Evolutionary conservation across 345 rosid genomes (phyloP).

Genomic region (Aquilaria yunnanensis): DNA sequence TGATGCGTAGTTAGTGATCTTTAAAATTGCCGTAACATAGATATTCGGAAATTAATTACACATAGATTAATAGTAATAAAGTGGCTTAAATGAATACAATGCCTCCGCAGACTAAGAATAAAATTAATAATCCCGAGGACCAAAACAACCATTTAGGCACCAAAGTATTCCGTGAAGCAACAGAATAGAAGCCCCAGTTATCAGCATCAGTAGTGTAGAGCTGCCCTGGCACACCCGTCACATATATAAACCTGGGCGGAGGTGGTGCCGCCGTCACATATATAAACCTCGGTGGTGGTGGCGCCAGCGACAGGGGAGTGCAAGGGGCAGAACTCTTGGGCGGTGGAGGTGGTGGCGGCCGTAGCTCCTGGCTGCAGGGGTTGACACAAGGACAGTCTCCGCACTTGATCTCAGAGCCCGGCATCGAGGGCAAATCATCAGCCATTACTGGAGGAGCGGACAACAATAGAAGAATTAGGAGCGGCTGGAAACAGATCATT

Average conservation of each 20-base stretch:
- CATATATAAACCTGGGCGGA: conserved; percentile 43
- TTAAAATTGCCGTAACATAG: no score
- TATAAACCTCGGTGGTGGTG: conserved; percentile 17
- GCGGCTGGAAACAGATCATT: not conserved
- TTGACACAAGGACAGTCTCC: conserved; percentile 44
- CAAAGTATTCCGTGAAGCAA: conserved; percentile 16
- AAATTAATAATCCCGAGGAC: no score
- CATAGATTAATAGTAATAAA: no score
- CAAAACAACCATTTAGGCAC: no score
- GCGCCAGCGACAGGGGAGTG: conserved; percentile 21
- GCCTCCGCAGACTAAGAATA: no score
- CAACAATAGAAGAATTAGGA: conserved; percentile 12
- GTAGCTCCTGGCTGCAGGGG: conserved; percentile 39
- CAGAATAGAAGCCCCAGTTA: conserved; percentile 31
- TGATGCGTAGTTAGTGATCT: no score
- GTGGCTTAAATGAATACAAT: no score
- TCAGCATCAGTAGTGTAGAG: conserved; percentile 31
- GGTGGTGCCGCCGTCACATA: conserved; percentile 32
- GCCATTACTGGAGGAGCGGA: conserved; percentile 6
- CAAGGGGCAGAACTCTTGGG: conserved; percentile 4
- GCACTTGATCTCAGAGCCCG: conserved; percentile 27
- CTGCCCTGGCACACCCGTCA: conserved; percentile 44
- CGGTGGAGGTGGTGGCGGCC: conserved; percentile 26
- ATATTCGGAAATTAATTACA: no score
- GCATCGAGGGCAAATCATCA: conserved; percentile 16